Percentiles rank a stretch among this genome's conserved stretches.
Evolutionary conservation across 2,329 filamentous ascomycete genomes (phyloP).

Genomic region (Pestalotiopsis fici): DNA sequence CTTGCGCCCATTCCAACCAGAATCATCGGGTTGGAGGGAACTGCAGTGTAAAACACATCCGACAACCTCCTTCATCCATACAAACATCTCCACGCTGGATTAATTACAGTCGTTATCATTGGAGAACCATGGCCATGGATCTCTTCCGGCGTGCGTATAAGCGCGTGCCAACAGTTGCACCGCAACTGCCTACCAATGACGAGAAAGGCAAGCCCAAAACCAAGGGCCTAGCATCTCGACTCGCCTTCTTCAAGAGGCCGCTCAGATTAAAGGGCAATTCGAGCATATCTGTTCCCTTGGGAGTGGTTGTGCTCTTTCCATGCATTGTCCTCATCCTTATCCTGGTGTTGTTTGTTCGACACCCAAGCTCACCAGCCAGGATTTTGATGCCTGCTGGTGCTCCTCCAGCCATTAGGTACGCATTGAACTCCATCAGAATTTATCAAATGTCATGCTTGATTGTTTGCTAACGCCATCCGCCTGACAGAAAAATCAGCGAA

Average conservation of each 20-base stretch:
- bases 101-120: constrained; percentile 16
- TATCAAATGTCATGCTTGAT: background rate
- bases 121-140: constrained; percentile 49
- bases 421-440: constrained; percentile 12
- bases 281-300: constrained; percentile 86
- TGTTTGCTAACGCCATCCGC: background rate
- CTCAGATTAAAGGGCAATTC: constrained; percentile 91
- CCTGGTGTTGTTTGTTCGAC: constrained; percentile 83
- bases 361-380: constrained; percentile 79
- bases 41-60: background rate
- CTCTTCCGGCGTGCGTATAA: constrained; percentile 56
- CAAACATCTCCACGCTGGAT: background rate
- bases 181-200: constrained; percentile 50
- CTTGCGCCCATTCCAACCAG: background rate
- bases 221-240: constrained; percentile 45
- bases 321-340: constrained; percentile 90
- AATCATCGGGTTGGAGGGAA: background rate
- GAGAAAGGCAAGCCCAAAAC: constrained; percentile 47
- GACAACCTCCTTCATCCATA: background rate
- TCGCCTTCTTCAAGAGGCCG: constrained; percentile 83
- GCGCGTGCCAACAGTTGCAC: constrained; percentile 44
- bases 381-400: constrained; percentile 87
- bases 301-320: constrained; percentile 90
- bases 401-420: constrained; percentile 86
- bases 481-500: constrained; percentile 85